A percentile compares a stretch with the other conserved stretches of the same genome.
phyloP scores from a whole-genome alignment of 208 protist genomes.

The Acanthamoeba triangularis region DNA sequence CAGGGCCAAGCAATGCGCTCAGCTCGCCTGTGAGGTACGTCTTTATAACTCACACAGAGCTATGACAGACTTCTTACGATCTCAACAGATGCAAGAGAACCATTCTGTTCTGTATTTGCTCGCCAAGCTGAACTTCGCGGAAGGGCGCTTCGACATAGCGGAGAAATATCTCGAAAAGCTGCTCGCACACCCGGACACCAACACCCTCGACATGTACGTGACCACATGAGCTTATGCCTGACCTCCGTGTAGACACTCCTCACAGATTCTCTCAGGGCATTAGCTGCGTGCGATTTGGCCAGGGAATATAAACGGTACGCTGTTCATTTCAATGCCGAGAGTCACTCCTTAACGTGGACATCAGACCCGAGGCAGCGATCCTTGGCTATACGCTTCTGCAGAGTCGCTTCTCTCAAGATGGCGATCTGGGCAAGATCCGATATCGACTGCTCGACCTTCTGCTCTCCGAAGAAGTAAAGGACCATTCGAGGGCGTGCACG shows the following conservation, averaged over 20 bases:
- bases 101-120: slow-evolving; percentile 35
- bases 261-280: not conserved
- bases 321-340: not conserved
- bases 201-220: slow-evolving; percentile 62
- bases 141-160: not conserved
- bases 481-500: not conserved
- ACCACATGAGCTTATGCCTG: too few species aligned
- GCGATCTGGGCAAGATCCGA: not conserved
- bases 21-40: slow-evolving; percentile 18
- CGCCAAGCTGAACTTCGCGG: slow-evolving; percentile 41
- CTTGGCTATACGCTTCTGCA: not conserved
- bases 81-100: slow-evolving; percentile 50
- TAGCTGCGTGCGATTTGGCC: slow-evolving; percentile 5
- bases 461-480: slow-evolving; percentile 3
- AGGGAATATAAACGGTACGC: not conserved
- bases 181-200: not conserved
- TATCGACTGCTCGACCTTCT: slow-evolving; percentile 4
- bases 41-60: not conserved
- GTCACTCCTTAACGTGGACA: not conserved
- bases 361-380: slow-evolving; percentile 19
- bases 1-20: slow-evolving; percentile 33
- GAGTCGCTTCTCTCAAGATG: not conserved
- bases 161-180: slow-evolving; percentile 38
- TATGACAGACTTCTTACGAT: not conserved
- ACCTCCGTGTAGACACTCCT: not conserved